phyloP scores from a whole-genome alignment of 2,329 filamentous ascomycete species.

The Lecanicillium sp. region DNA sequence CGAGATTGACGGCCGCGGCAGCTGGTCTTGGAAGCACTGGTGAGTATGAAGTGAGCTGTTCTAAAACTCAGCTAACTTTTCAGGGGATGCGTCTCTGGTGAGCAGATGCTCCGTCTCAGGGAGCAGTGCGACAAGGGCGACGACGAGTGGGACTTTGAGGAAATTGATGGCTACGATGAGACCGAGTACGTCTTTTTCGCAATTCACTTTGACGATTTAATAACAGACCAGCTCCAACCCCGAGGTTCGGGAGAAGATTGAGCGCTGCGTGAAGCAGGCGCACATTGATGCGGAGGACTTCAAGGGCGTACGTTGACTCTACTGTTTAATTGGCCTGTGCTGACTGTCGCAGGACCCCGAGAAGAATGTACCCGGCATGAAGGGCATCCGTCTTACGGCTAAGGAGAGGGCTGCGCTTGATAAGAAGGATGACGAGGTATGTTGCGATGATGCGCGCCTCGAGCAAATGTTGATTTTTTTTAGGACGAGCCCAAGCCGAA shows the following conservation, averaged over 20 bases:
- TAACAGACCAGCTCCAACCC: constrained; percentile 36
- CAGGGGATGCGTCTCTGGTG: constrained; percentile 86
- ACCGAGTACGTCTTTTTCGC: constrained; percentile 51
- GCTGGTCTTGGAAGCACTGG: constrained; percentile 84
- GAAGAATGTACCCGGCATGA: constrained; percentile 62
- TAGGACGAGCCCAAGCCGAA: constrained; percentile 20
- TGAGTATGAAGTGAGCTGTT: constrained; percentile 36
- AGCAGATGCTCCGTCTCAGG: constrained; percentile 61
- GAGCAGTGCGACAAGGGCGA: constrained; percentile 43
- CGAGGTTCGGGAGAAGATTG: constrained; percentile 67
- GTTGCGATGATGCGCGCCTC: constrained; percentile 3
- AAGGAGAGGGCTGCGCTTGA: constrained; percentile 27
- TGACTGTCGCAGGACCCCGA: constrained; percentile 56
- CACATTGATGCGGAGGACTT: constrained; percentile 83
- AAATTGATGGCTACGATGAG: constrained; percentile 78
- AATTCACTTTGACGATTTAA: not conserved
- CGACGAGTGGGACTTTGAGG: constrained; percentile 53
- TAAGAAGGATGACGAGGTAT: constrained; percentile 6
- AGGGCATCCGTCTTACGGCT: constrained; percentile 51
- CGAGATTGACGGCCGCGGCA: constrained; percentile 52
- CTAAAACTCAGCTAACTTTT: not conserved
- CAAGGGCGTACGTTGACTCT: constrained; percentile 64
- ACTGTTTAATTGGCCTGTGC: not conserved
- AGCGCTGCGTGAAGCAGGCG: constrained; percentile 64
- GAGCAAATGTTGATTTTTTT: constrained; percentile 17